Percentiles rank a stretch among this genome's conserved stretches.
phyloP scores from a whole-genome alignment of 2,329 filamentous ascomycete genomes.

The Ophiostoma sp. region DNA sequence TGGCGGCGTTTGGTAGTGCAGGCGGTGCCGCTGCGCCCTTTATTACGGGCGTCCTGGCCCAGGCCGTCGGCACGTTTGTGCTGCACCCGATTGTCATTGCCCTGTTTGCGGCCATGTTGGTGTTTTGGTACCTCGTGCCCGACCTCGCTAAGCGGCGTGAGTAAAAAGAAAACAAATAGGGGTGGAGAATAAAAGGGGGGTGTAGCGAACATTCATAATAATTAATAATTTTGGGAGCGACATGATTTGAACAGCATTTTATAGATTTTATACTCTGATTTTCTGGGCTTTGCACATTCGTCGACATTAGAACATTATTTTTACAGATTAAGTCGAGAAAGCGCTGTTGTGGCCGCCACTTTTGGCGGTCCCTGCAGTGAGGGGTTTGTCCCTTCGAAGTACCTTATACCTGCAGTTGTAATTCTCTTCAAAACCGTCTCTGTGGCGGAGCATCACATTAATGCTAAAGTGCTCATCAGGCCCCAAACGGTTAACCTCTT shows the following conservation, averaged over 20 bases:
- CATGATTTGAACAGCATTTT: no score
- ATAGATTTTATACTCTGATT: no score
- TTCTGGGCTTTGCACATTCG: no score
- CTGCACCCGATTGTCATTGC: slow-evolving; percentile 67
- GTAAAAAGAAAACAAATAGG: no score
- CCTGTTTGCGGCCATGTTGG: slow-evolving; percentile 64
- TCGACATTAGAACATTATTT: no score
- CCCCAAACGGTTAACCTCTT: no score
- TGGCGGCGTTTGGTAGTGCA: slow-evolving; percentile 67
- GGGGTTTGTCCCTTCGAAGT: slow-evolving; percentile 15
- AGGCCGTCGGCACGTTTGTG: slow-evolving; percentile 63
- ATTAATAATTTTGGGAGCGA: no score
- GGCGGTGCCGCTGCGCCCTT: slow-evolving; percentile 69
- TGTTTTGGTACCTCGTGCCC: slow-evolving; percentile 64
- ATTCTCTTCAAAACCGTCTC: no score
- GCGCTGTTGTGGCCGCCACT: slow-evolving; percentile 18
- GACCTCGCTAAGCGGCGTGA: slow-evolving; percentile 59
- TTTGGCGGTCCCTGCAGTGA: slow-evolving; percentile 13
- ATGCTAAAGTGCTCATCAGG: no score
- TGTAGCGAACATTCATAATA: no score
- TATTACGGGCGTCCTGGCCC: slow-evolving; percentile 62
- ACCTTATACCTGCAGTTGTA: slow-evolving; percentile 13
- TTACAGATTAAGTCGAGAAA: slow-evolving; percentile 13
- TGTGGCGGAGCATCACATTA: no score
- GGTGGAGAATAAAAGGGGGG: neutral